These are phyloP conservation scores for Pyrenochaeta sp. DNA, from an alignment of 2,329 filamentous ascomycete species.

Conservation along the genomic window DNA sequence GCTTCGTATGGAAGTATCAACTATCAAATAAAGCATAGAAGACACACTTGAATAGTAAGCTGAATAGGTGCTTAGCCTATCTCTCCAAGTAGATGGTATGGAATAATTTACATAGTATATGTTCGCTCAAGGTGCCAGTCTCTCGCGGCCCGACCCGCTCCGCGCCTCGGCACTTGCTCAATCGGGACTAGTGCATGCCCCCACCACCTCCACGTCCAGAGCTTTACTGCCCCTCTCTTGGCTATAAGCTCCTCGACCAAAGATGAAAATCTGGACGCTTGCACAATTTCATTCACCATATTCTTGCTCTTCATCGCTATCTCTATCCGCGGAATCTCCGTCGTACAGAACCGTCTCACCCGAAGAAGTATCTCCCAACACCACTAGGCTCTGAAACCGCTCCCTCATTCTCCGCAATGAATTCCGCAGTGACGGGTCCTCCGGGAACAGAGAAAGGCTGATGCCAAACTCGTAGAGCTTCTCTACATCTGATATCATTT, in stretches of 20 bases:
- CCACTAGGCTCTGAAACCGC: background rate
- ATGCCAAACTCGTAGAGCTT: background rate
- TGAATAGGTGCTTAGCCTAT: too few species aligned
- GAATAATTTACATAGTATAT: too few species aligned
- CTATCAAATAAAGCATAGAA: too few species aligned
- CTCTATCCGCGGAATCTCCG: background rate
- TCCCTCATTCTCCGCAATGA: background rate
- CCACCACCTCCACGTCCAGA: background rate
- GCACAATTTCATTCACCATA: background rate
- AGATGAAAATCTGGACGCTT: background rate
- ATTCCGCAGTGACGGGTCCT: background rate
- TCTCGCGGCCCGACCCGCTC: too few species aligned
- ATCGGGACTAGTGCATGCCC: too few species aligned
- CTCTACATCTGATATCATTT: background rate
- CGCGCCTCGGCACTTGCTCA: too few species aligned
- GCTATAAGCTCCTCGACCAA: background rate
- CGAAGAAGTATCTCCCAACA: background rate
- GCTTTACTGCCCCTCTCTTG: background rate
- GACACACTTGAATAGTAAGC: too few species aligned
- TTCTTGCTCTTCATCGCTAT: background rate
- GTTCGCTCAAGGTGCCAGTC: too few species aligned
- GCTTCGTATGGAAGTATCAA: too few species aligned
- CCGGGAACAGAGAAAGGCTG: background rate
- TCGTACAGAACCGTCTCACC: background rate
- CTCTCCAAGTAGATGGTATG: too few species aligned